These are phyloP conservation scores for Trichoderma harzianum DNA, from an alignment of 2,329 filamentous ascomycete genomes.

Conservation along the genomic window DNA sequence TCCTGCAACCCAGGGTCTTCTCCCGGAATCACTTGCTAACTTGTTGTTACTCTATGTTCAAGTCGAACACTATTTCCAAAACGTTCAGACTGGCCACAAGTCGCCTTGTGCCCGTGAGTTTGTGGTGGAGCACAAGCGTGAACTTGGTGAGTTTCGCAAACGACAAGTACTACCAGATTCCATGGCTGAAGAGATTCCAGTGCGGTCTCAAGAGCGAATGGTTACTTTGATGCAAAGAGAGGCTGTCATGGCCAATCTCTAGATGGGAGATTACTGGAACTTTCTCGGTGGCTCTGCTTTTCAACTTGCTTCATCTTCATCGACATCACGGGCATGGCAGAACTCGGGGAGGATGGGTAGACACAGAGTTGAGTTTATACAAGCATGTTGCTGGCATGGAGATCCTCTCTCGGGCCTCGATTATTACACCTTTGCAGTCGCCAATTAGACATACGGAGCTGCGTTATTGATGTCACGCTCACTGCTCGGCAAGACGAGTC, in stretches of 20 bases:
- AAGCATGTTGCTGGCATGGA: neutral
- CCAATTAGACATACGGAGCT: neutral
- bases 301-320: neutral
- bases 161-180: neutral
- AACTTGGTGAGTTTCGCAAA: constrained; percentile 24
- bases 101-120: constrained; percentile 38
- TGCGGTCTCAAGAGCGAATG: neutral
- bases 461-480: neutral
- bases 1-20: too few relatives aligned
- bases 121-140: constrained; percentile 32
- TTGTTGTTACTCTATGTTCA: constrained; percentile 1
- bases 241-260: neutral
- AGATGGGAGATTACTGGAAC: neutral
- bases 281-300: neutral
- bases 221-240: neutral
- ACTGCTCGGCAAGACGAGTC: neutral
- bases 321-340: neutral
- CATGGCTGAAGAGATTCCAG: neutral
- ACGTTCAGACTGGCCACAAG: constrained; percentile 35
- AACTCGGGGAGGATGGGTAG: neutral
- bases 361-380: neutral
- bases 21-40: neutral
- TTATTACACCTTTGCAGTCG: too few relatives aligned
- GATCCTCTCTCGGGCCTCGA: neutral
- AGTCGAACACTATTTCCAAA: constrained; percentile 48